Evolutionary conservation across 345 rosid genomes (phyloP).

Genomic region (Cardiospermum halicacabum): DNA sequence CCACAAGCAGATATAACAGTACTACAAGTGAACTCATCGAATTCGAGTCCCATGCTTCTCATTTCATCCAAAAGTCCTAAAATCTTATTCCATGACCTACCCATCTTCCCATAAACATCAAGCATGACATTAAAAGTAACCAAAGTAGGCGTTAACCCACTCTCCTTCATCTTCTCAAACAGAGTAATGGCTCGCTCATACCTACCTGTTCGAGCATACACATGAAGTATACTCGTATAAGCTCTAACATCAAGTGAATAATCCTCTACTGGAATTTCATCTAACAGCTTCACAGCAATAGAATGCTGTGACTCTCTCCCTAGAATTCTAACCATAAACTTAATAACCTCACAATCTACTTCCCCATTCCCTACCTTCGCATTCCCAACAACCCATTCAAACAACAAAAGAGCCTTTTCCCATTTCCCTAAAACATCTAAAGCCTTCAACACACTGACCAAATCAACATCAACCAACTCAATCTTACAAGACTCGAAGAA

Average conservation of each 20-base stretch:
- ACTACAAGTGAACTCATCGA: conserved; percentile 87
- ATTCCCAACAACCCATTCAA: conserved; percentile 57
- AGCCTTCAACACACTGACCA: conserved; percentile 56
- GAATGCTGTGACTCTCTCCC: conserved; percentile 77
- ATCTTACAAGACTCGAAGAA: conserved; percentile 45
- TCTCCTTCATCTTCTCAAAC: conserved; percentile 68
- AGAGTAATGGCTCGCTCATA: conserved; percentile 49
- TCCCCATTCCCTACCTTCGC: conserved; percentile 24
- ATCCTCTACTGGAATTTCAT: conserved; percentile 49
- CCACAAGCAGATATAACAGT: conserved; percentile 89
- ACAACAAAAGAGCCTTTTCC: conserved; percentile 64
- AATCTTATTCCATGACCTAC: conserved; percentile 72
- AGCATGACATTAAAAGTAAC: conserved; percentile 92
- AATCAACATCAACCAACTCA: conserved; percentile 59
- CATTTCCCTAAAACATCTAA: conserved; percentile 62
- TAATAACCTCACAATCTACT: conserved; percentile 52
- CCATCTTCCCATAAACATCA: conserved; percentile 86
- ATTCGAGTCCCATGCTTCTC: conserved; percentile 47
- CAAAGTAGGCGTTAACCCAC: conserved; percentile 63
- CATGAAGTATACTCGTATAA: conserved; percentile 64
- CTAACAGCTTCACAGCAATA: conserved; percentile 67
- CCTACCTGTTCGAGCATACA: conserved; percentile 58
- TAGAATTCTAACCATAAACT: conserved; percentile 56
- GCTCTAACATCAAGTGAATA: conserved; percentile 69
- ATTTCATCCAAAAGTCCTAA: conserved; percentile 62